Base-by-base conservation (phyloP, 2,329 filamentous ascomycete genomes). In the Hypoxylon sp. region DNA sequence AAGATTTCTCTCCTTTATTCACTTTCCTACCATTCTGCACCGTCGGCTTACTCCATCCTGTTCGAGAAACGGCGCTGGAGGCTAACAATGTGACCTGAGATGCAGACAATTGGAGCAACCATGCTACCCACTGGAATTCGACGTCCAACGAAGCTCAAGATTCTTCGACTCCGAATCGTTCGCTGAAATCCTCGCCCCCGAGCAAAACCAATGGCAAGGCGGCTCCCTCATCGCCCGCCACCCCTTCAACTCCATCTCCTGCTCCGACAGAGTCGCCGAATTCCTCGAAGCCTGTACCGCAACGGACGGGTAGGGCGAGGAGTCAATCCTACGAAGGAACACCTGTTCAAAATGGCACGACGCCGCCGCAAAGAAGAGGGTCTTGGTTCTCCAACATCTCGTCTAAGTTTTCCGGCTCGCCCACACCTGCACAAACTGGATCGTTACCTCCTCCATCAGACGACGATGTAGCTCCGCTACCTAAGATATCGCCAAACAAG, bases 301-400 rank as follows among this genome's bases (percentile, higher is more conserved):
- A 73, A 21, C 77, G 78, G 11, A 73, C 75, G 4, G 73, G 73
- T 11, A 72, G 77, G 25, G 51, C 73, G n/a, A 76, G 77, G 50
- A 75, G 71, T 52, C 67, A 67, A 30, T 78, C 80, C 0, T 74
- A 72, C 75, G 73, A 77, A 34, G 56, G 68, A 56, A 45, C 21
- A 65, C 71, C 56, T 69, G 71, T 59, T 71, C 75, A 61, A 74
- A 73, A 59, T 70, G 79, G 37, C 25, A 72, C 3, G 3, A 27
- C 59, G 64, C 75, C 72, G 54, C 79, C 81, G 6, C 81, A 83
- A 47, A 84, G 88, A 56, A 87, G 93, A 69, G 90, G 89, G 67
- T 97, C 94, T 12, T 99, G 96, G 96, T 94, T 98, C 74, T 93
- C 92, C 61, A 97, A 89, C 75, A 88, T 98, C 71, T 96, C 93